phyloP scores from a whole-genome alignment of 2,329 filamentous ascomycete genomes.

The Colletotrichum sp. region DNA sequence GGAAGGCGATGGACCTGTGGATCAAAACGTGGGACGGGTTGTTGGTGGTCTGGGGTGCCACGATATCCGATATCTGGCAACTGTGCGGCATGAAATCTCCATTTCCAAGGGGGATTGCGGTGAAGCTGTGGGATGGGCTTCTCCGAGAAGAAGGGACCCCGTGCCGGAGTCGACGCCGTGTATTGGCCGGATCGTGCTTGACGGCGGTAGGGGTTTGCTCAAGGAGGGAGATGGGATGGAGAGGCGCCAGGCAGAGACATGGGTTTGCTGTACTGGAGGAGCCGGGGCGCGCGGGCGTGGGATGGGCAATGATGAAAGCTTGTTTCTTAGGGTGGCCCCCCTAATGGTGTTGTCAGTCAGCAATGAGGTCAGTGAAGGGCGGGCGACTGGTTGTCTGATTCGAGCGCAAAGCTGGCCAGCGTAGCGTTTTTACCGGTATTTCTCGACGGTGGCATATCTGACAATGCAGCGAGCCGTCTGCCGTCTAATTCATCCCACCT shows the following conservation, averaged over 20 bases:
- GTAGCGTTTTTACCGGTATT: not conserved
- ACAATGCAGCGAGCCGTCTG: not conserved
- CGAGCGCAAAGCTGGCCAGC: not conserved
- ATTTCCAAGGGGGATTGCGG: not conserved
- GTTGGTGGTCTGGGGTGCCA: conserved; percentile 5
- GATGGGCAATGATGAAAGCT: conserved; percentile 10
- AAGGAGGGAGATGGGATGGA: not conserved
- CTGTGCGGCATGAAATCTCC: not conserved
- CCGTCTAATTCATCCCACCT: not conserved
- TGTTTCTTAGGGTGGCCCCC: conserved; percentile 2
- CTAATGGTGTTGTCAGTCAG: not conserved
- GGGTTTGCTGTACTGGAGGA: not conserved
- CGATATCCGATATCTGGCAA: not conserved
- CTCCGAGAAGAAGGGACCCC: not conserved
- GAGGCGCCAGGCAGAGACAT: not conserved
- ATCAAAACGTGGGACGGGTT: conserved; percentile 12
- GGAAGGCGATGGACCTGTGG: not conserved
- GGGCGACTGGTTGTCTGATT: not conserved
- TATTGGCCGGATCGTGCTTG: conserved; percentile 5
- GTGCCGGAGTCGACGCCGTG: conserved; percentile 8
- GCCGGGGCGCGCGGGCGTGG: not conserved
- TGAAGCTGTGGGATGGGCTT: not conserved
- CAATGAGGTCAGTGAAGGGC: not conserved
- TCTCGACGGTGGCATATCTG: not conserved
- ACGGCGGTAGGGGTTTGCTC: not conserved